Percentiles rank a stretch among this genome's conserved stretches.
These are phyloP conservation scores for Elymus sibiricus DNA, from an alignment of 176 grass and related monocot species.

Conservation along the genomic window DNA sequence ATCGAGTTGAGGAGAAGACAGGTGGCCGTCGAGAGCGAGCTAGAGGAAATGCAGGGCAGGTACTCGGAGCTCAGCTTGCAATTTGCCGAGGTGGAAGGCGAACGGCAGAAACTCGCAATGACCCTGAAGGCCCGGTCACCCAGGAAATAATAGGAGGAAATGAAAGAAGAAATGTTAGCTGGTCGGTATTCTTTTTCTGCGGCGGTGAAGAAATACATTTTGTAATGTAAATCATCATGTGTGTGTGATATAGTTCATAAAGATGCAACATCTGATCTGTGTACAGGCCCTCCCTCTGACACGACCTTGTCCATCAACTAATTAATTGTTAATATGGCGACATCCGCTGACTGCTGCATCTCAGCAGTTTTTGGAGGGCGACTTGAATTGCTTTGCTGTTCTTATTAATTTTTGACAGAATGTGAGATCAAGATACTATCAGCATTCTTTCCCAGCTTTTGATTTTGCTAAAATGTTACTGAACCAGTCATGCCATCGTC, in stretches of 20 bases:
- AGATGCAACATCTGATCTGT: not conserved
- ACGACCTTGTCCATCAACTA: not conserved
- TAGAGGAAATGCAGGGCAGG: conserved; percentile 84
- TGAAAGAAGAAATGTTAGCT: not conserved
- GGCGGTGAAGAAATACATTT: not conserved
- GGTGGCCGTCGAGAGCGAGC: conserved; percentile 56
- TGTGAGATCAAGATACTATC: not conserved
- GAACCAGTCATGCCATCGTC: not conserved
- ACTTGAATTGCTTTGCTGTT: not conserved
- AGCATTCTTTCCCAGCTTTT: not conserved
- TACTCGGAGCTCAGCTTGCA: conserved; percentile 94
- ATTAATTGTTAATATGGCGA: not conserved
- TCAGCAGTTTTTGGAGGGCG: not conserved
- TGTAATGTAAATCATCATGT: conserved; percentile 41
- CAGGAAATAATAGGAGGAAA: conserved; percentile 36
- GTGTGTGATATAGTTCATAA: not conserved
- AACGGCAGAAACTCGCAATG: conserved; percentile 85
- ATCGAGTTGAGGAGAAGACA: conserved; percentile 78
- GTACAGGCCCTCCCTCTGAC: not conserved
- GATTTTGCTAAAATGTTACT: not conserved
- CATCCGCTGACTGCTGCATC: not conserved
- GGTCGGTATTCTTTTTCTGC: not conserved
- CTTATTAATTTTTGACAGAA: not conserved
- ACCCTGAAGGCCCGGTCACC: conserved; percentile 57
- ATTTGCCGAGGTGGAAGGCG: conserved; percentile 88